phyloP scores from a whole-genome alignment of 768 basidiomycete genomes.

The Collybiopsis confluens region DNA sequence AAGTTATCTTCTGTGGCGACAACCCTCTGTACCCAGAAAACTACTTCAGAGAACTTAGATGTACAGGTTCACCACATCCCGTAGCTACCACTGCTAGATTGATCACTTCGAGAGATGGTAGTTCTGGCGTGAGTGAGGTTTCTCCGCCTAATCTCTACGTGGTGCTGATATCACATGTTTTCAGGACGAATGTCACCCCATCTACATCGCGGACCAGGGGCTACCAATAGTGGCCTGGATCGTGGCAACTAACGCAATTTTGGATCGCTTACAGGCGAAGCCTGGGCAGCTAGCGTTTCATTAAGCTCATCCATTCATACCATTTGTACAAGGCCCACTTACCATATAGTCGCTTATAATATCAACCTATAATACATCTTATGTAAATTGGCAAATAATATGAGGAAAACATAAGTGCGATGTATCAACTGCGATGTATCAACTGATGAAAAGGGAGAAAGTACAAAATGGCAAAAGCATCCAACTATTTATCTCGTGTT shows the following conservation, averaged over 20 bases:
- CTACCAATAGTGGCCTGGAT: conserved; percentile 7
- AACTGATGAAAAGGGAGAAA: no score
- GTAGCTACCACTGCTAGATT: conserved; percentile 13
- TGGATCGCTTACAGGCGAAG: not conserved
- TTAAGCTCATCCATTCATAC: no score
- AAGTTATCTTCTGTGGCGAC: conserved; percentile 8
- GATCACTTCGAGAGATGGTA: conserved; percentile 9
- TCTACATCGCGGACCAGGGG: conserved; percentile 13
- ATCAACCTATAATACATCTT: no score
- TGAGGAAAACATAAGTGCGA: no score
- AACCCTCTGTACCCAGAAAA: conserved; percentile 12
- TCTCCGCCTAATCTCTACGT: not conserved
- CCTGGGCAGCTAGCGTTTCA: no score
- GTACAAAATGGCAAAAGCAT: no score
- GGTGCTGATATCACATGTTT: not conserved
- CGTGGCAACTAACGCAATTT: conserved; percentile 10
- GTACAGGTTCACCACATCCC: conserved; percentile 7
- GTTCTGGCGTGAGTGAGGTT: not conserved
- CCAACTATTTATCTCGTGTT: no score
- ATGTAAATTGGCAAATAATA: no score
- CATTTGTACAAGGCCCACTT: no score
- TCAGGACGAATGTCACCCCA: conserved; percentile 12
- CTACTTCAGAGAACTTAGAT: conserved; percentile 8
- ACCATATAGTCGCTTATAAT: no score
- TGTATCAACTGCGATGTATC: no score